Conservation (phyloP, 2,329 filamentous ascomycete genomes). For the Allantophomopsis lycopodina region DNA sequence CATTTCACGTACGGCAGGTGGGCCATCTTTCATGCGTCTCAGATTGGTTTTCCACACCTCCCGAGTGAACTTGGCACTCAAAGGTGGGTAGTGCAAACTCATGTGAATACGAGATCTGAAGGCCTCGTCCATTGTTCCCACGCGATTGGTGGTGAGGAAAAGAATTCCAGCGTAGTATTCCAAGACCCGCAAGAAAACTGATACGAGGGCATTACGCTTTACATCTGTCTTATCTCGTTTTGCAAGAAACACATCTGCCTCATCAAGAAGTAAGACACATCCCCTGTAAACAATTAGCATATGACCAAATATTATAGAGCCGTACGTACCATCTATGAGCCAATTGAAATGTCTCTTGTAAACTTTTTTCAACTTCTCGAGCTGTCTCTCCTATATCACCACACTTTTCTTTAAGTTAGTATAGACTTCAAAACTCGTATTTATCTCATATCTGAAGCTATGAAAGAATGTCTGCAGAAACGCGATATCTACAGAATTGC, state of each 20-base stretch:
- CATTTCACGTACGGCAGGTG: background rate
- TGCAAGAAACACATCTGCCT: constrained; percentile 35
- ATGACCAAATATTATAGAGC: too few species aligned
- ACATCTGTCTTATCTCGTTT: constrained; percentile 28
- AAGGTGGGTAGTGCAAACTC: constrained; percentile 7
- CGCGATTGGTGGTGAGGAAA: constrained; percentile 23
- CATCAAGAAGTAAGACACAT: constrained; percentile 30
- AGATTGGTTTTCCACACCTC: constrained; percentile 12
- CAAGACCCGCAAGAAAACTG: constrained; percentile 20
- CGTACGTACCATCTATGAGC: constrained; percentile 44
- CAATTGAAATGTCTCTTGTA: constrained; percentile 57
- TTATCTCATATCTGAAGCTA: too few species aligned
- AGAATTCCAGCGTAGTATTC: constrained; percentile 9
- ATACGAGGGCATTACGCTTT: constrained; percentile 29
- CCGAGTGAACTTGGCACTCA: constrained; percentile 9
- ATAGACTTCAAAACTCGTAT: constrained; percentile 4
- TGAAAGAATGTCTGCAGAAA: too few species aligned
- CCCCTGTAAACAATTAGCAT: too few species aligned
- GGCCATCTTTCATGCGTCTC: background rate
- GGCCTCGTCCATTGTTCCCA: constrained; percentile 19
- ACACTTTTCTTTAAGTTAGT: constrained; percentile 26
- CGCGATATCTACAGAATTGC: too few species aligned
- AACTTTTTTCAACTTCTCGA: constrained; percentile 48
- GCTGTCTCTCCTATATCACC: constrained; percentile 57
- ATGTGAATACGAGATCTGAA: constrained; percentile 15